A percentile compares a stretch with the other conserved stretches of the same genome.
Evolutionary conservation across 768 basidiomycete species (phyloP).

Genomic region (Termitomyces sp.): DNA sequence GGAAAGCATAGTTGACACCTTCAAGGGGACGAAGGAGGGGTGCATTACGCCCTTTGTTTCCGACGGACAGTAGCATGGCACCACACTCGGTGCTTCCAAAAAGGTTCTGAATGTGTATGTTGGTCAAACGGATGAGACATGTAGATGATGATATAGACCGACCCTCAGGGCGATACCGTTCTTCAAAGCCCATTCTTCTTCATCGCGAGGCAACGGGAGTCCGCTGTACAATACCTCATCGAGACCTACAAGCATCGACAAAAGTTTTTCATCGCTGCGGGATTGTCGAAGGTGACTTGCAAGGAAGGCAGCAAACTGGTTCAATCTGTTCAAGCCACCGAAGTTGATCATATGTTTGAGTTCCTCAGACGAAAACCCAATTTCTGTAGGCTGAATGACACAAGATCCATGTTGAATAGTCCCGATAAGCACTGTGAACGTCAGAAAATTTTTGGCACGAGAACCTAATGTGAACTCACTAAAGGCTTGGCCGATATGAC

Average conservation of each 20-base stretch:
- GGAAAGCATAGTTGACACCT: slow-evolving; percentile 57
- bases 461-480: slow-evolving; percentile 38
- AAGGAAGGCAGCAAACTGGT: slow-evolving; percentile 70
- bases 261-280: slow-evolving; percentile 54
- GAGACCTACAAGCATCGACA: slow-evolving; percentile 47
- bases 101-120: slow-evolving; percentile 46
- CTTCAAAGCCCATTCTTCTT: slow-evolving; percentile 65
- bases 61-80: slow-evolving; percentile 59
- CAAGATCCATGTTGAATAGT: slow-evolving; percentile 66
- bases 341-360: slow-evolving; percentile 62
- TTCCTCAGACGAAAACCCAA: slow-evolving; percentile 63
- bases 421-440: slow-evolving; percentile 57
- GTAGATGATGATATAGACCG: slow-evolving; percentile 19
- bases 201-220: slow-evolving; percentile 56
- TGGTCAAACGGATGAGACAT: slow-evolving; percentile 8
- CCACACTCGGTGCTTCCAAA: slow-evolving; percentile 81
- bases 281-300: slow-evolving; percentile 50
- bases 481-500: slow-evolving; percentile 73
- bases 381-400: slow-evolving; percentile 60
- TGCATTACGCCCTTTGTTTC: slow-evolving; percentile 43
- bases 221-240: slow-evolving; percentile 66
- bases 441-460: slow-evolving; percentile 23
- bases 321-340: slow-evolving; percentile 66
- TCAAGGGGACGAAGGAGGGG: slow-evolving; percentile 50
- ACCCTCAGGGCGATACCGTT: slow-evolving; percentile 59